Evolutionary conservation across 2,329 filamentous ascomycete genomes (phyloP).

Genomic region (Calonectria pteridis): DNA sequence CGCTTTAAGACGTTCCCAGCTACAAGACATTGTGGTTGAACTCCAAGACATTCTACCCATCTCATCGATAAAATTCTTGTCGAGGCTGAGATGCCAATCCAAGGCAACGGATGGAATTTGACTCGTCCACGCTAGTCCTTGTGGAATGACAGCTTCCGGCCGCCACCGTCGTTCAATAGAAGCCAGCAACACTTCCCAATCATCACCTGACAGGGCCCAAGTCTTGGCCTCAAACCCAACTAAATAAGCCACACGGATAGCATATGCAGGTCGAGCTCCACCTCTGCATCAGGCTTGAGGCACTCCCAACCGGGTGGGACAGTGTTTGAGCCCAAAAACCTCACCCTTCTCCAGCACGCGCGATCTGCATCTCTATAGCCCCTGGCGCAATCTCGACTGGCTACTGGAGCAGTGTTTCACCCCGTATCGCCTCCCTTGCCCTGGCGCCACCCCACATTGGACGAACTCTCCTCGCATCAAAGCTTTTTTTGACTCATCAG

Average conservation of each 20-base stretch:
- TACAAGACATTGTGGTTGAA: neutral
- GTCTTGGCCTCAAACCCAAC: neutral
- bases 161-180: neutral
- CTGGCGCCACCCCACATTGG: neutral
- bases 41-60: neutral
- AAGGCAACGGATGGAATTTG: neutral
- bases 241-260: neutral
- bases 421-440: neutral
- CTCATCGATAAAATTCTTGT: neutral
- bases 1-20: neutral
- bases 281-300: neutral
- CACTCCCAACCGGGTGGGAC: neutral
- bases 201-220: neutral
- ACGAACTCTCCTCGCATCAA: neutral
- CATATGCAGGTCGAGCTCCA: neutral
- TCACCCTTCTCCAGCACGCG: too few relatives aligned
- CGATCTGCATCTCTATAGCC: neutral
- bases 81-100: neutral
- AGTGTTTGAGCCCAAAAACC: neutral
- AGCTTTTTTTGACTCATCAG: neutral
- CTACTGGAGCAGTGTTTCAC: neutral
- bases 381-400: neutral
- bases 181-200: neutral
- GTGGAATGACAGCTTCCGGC: neutral
- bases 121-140: neutral